Conservation (phyloP, 306 rosid genomes). For the Delonix regia region DNA sequence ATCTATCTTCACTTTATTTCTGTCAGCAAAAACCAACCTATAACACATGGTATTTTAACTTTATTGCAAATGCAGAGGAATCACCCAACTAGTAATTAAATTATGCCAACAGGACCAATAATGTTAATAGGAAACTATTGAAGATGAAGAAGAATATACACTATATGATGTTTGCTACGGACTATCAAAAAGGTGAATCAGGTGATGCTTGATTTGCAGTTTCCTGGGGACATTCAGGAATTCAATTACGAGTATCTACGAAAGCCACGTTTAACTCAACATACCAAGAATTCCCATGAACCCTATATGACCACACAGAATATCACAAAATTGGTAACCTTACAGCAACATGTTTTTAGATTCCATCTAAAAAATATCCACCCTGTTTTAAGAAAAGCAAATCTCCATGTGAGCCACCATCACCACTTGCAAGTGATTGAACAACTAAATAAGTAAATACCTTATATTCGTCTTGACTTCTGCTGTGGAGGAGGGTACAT, state of each 20-base stretch:
- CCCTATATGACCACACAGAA: slow-evolving; percentile 12
- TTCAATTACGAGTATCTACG: background rate
- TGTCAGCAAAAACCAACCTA: slow-evolving; percentile 35
- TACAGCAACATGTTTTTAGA: background rate
- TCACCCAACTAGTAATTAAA: slow-evolving; percentile 12
- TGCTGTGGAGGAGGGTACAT: slow-evolving; percentile 88
- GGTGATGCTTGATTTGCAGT: slow-evolving; percentile 2
- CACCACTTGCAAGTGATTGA: background rate
- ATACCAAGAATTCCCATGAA: slow-evolving; percentile 22
- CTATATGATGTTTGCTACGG: slow-evolving; percentile 11
- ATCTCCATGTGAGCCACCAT: slow-evolving; percentile 14
- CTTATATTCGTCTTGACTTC: slow-evolving; percentile 71
- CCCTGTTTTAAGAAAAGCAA: slow-evolving; percentile 17
- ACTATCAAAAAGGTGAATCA: slow-evolving; percentile 25
- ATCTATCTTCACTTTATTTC: slow-evolving; percentile 38
- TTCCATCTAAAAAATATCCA: background rate
- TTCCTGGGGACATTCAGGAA: slow-evolving; percentile 18
- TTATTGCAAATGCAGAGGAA: slow-evolving; percentile 7
- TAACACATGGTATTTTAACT: slow-evolving; percentile 25
- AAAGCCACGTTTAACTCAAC: slow-evolving; percentile 27
- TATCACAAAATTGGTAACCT: slow-evolving; percentile 18
- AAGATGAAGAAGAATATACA: background rate
- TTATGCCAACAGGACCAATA: slow-evolving; percentile 12
- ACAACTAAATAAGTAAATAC: slow-evolving; percentile 27
- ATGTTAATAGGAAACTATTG: background rate